Evolutionary conservation across 495 filamentous ascomycete genomes (phyloP).

Genomic region (Trichoderma reesei): DNA sequence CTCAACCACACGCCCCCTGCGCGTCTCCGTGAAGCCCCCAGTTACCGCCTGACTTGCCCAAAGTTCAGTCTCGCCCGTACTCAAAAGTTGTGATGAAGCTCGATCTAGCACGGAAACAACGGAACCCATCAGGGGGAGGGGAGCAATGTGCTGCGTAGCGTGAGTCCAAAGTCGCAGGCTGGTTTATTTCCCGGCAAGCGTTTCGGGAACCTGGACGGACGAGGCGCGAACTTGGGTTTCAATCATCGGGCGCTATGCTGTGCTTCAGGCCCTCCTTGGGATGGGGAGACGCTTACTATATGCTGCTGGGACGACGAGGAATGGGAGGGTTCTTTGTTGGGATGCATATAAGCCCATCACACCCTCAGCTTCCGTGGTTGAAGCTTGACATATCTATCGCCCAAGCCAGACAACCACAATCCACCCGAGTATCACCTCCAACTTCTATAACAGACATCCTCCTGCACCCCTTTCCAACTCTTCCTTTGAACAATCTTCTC

Average conservation of each 20-base stretch:
- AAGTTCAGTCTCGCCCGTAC: too few relatives aligned
- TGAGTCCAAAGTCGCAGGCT: too few relatives aligned
- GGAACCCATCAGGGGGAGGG: background rate
- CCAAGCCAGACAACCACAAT: background rate
- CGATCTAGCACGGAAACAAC: background rate
- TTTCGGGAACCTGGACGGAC: background rate
- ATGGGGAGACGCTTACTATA: background rate
- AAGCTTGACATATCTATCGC: background rate
- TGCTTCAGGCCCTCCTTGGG: background rate
- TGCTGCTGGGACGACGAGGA: background rate
- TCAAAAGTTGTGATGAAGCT: background rate
- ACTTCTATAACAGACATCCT: background rate
- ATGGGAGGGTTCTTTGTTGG: too few relatives aligned
- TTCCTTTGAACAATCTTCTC: too few relatives aligned
- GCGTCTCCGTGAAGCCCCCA: background rate
- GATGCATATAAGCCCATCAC: constrained; percentile 5
- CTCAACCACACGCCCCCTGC: background rate
- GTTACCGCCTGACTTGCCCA: too few relatives aligned
- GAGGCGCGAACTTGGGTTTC: background rate
- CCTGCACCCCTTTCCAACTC: background rate
- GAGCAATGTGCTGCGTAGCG: too few relatives aligned
- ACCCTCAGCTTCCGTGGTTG: background rate
- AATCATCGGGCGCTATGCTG: background rate
- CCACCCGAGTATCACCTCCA: background rate
- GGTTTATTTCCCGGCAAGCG: background rate